Evolutionary conservation across 2,329 filamentous ascomycete genomes (phyloP).

Genomic region (Penicillium oxalicum): DNA sequence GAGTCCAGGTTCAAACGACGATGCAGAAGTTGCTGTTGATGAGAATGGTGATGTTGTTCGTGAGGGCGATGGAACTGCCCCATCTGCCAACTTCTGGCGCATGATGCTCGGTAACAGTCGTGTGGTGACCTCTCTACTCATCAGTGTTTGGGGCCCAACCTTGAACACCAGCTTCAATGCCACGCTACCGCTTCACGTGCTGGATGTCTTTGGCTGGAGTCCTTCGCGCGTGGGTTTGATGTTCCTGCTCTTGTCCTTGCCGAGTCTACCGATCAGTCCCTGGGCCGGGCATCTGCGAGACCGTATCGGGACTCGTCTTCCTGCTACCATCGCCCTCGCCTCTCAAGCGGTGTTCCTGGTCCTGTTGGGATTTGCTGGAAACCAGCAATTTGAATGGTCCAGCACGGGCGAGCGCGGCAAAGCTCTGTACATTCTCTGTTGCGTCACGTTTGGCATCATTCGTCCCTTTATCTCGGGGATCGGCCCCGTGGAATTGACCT

Average conservation of each 20-base stretch:
- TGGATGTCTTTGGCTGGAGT: conserved; percentile 49
- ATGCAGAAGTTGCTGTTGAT: background rate
- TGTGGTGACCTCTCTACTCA: conserved; percentile 23
- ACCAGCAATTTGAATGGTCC: conserved; percentile 19
- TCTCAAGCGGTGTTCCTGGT: background rate
- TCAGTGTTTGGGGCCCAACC: conserved; percentile 26
- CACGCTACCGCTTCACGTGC: conserved; percentile 51
- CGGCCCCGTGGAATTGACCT: conserved; percentile 22
- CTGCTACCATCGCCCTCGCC: background rate
- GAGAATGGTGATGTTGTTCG: too few relatives aligned
- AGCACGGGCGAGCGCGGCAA: conserved; percentile 14
- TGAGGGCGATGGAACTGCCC: background rate
- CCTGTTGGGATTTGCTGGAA: conserved; percentile 1
- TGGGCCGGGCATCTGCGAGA: conserved; percentile 47
- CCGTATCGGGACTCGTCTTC: conserved; percentile 16
- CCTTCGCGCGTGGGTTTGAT: conserved; percentile 51
- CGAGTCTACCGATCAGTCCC: conserved; percentile 45
- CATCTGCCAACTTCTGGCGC: conserved; percentile 23
- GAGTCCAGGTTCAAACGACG: background rate
- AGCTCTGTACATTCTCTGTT: conserved; percentile 13
- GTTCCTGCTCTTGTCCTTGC: conserved; percentile 54
- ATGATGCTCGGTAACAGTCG: conserved; percentile 40
- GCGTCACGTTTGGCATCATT: conserved; percentile 13
- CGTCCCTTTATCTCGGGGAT: conserved; percentile 21
- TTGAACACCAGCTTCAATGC: conserved; percentile 49